Conservation (phyloP, 148 eudicot genomes). For the Persicaria tinctoria region DNA sequence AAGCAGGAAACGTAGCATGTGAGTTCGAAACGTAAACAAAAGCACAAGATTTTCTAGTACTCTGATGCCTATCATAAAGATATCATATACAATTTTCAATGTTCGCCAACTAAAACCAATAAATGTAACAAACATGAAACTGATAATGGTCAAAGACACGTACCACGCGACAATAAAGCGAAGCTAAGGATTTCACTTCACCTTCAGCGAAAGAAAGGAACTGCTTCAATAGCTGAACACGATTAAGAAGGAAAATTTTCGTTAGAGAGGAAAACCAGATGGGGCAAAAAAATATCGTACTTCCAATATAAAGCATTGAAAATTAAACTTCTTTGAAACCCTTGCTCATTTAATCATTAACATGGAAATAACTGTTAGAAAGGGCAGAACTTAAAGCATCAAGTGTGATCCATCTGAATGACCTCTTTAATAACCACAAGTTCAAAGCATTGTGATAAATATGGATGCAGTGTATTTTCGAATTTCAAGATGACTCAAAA, state of each 20-base stretch:
- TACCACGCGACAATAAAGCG: constrained; percentile 84
- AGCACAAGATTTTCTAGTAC: not conserved
- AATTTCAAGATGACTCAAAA: too few species aligned
- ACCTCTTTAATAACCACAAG: not conserved
- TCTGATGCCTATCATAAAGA: not conserved
- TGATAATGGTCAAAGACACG: constrained; percentile 13
- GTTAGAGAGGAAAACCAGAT: not conserved
- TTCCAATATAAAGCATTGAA: not conserved
- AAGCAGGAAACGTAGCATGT: not conserved
- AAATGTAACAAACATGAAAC: not conserved
- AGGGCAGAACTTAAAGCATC: not conserved
- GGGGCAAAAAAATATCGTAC: not conserved
- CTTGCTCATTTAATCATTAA: not conserved
- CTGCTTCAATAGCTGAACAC: constrained; percentile 49
- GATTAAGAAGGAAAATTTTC: not conserved
- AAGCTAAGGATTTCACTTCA: constrained; percentile 75
- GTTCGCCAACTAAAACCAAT: not conserved
- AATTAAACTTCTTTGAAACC: not conserved
- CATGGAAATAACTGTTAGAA: not conserved
- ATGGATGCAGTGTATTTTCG: too few species aligned
- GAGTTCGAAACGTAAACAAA: not conserved
- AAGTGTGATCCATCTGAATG: not conserved
- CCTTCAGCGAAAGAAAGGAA: constrained; percentile 74
- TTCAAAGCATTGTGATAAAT: not conserved
- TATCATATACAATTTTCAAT: not conserved